phyloP scores from a whole-genome alignment of 306 rosid genomes.

The Gynostemma pentaphyllum region DNA sequence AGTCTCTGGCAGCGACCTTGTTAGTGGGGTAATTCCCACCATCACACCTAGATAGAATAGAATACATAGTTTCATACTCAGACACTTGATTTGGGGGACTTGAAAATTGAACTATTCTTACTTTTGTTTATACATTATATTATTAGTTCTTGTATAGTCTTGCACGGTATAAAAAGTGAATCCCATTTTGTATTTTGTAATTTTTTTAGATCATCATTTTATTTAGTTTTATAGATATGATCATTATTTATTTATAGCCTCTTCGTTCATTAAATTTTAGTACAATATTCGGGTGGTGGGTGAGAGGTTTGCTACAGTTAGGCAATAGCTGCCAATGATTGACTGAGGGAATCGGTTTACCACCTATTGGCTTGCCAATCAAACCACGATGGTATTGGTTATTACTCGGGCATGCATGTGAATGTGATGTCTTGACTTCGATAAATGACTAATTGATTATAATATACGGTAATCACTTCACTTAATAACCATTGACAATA shows the following conservation, averaged over 20 bases:
- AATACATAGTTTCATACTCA: neutral
- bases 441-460: no score
- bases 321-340: no score
- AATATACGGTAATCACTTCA: no score
- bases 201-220: no score
- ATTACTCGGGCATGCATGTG: no score
- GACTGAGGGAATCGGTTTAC: no score
- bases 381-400: no score
- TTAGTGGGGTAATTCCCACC: conserved; percentile 67
- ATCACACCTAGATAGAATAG: conserved; percentile 86
- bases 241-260: neutral
- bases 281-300: neutral
- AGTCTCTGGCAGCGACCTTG: conserved; percentile 72
- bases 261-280: neutral
- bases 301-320: no score
- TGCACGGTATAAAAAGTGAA: neutral
- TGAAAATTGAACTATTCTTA: neutral
- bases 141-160: neutral
- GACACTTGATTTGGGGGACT: neutral
- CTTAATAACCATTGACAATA: no score
- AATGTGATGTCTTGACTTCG: no score
- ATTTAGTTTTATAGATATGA: neutral
- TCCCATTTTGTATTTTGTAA: conserved; percentile 9
- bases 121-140: neutral
- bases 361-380: no score